phyloP scores from a whole-genome alignment of 2,329 filamentous ascomycete genomes.

The Ophiostoma sp. region DNA sequence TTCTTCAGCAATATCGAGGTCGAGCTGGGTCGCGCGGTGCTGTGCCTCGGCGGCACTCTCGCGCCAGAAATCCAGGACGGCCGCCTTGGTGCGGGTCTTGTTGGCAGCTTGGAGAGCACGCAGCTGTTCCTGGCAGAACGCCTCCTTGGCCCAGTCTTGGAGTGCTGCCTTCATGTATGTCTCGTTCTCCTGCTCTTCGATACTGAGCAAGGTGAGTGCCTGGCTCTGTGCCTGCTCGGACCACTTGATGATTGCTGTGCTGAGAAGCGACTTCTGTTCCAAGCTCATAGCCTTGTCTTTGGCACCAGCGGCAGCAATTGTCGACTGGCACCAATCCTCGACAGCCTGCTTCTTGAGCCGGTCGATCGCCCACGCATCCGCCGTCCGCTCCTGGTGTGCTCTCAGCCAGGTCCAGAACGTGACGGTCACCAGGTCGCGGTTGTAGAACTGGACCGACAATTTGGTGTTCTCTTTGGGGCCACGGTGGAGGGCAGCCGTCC shows the following conservation, averaged over 20 bases:
- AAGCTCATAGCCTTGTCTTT: conserved; percentile 27
- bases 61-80: conserved; percentile 10
- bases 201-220: conserved; percentile 12
- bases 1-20: conserved; percentile 28
- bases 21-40: conserved; percentile 13
- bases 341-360: conserved; percentile 20
- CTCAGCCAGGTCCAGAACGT: conserved; percentile 38
- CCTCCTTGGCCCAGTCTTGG: conserved; percentile 27
- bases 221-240: conserved; percentile 19
- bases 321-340: conserved; percentile 31
- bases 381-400: conserved; percentile 33
- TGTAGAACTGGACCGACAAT: conserved; percentile 36
- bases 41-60: conserved; percentile 2
- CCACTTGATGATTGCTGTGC: conserved; percentile 28
- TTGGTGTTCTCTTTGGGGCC: conserved; percentile 30
- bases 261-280: conserved; percentile 29
- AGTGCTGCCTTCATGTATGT: conserved; percentile 20
- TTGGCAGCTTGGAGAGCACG: not conserved
- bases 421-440: conserved; percentile 35
- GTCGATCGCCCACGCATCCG: conserved; percentile 30
- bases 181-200: conserved; percentile 26
- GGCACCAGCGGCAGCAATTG: conserved; percentile 14
- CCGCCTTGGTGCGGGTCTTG: not conserved
- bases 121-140: conserved; percentile 21
- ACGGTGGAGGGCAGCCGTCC: conserved; percentile 33